Evolutionary conservation across 2,329 filamentous ascomycete species (phyloP).

Genomic region (Graphiopsis chlorocephala): DNA sequence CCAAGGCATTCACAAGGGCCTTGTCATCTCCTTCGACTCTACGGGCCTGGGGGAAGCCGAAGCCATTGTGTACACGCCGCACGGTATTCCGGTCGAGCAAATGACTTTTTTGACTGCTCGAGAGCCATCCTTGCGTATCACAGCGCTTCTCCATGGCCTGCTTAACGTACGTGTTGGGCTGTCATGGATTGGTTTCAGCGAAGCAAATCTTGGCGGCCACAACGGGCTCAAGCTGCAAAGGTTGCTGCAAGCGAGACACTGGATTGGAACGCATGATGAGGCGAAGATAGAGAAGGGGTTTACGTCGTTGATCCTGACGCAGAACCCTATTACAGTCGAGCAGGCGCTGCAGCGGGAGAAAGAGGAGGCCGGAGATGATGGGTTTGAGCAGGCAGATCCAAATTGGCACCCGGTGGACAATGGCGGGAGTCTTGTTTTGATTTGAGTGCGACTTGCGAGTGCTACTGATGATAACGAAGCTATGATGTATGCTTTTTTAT

Average conservation of each 20-base stretch:
- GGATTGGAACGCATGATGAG: slow-evolving; percentile 66
- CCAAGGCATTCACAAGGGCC: slow-evolving; percentile 61
- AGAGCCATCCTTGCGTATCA: slow-evolving; percentile 48
- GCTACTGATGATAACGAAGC: not conserved
- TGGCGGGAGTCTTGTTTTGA: slow-evolving; percentile 6
- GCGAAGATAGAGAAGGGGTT: slow-evolving; percentile 58
- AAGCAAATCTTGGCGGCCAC: slow-evolving; percentile 62
- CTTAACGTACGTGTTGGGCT: slow-evolving; percentile 56
- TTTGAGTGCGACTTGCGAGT: not conserved
- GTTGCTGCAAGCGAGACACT: slow-evolving; percentile 56
- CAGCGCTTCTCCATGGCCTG: slow-evolving; percentile 63
- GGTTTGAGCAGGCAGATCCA: not conserved
- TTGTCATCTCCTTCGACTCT: slow-evolving; percentile 56
- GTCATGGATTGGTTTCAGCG: slow-evolving; percentile 34
- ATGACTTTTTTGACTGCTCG: slow-evolving; percentile 46
- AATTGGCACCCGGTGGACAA: slow-evolving; percentile 4
- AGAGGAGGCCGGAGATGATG: slow-evolving; percentile 24
- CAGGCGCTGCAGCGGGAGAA: slow-evolving; percentile 50
- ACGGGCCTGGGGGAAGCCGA: slow-evolving; percentile 43
- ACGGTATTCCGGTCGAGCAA: slow-evolving; percentile 53
- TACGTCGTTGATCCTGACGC: slow-evolving; percentile 49
- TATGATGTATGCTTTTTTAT: not conserved
- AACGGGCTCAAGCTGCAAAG: slow-evolving; percentile 59
- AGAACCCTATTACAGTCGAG: slow-evolving; percentile 43
- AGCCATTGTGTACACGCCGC: slow-evolving; percentile 63